Evolutionary conservation across 331 rosid genomes (phyloP).

Genomic region (Saraca asoca): DNA sequence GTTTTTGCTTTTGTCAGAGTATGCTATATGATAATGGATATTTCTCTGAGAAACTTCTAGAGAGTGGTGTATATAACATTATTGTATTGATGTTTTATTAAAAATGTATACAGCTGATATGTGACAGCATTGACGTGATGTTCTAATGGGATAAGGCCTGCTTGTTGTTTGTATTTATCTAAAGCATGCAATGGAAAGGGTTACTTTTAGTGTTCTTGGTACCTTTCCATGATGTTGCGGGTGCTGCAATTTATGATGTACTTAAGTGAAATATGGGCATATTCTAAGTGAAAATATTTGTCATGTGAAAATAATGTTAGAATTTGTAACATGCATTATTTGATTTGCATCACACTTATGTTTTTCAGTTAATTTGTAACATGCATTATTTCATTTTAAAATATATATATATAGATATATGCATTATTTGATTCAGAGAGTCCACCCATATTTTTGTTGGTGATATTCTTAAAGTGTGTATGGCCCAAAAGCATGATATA

Average conservation of each 20-base stretch:
- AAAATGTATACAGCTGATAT: conserved; percentile 4
- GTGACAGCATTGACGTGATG: background rate
- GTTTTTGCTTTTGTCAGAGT: background rate
- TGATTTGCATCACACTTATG: background rate
- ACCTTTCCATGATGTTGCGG: background rate
- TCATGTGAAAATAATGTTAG: too few relatives aligned
- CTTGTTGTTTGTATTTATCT: background rate
- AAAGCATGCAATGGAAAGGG: background rate
- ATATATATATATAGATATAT: too few relatives aligned
- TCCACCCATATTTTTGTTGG: too few relatives aligned
- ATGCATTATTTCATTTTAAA: too few relatives aligned
- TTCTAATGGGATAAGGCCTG: too few relatives aligned
- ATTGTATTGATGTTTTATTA: background rate
- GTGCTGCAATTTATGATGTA: background rate
- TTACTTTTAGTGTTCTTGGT: background rate
- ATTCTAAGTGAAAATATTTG: too few relatives aligned
- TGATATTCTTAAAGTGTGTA: too few relatives aligned
- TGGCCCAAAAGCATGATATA: too few relatives aligned
- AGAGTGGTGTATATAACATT: conserved; percentile 6
- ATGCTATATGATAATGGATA: background rate
- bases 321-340: background rate
- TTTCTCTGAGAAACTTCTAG: background rate
- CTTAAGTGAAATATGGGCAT: background rate
- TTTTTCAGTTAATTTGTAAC: too few relatives aligned
- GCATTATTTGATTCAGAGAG: too few relatives aligned